phyloP scores from a whole-genome alignment of 73 alveolate genomes.

The Paramecium biaurelia region DNA sequence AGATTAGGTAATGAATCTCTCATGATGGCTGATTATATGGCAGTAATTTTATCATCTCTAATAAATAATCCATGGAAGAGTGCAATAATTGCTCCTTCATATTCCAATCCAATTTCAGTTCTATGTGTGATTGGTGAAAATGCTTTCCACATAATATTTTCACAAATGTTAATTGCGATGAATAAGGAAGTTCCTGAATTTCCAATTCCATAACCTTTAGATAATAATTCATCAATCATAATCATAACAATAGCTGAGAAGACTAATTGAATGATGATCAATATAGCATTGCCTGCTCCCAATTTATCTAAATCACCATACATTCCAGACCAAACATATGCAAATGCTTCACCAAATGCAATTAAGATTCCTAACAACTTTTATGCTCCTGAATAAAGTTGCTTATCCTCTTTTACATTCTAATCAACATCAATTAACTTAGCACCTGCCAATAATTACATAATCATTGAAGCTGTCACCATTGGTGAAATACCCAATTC shows the following conservation, averaged over 20 bases:
- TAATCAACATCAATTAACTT: slow-evolving; percentile 97
- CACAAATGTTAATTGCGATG: slow-evolving; percentile 99
- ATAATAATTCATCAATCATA: slow-evolving; percentile 90
- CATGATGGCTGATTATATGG: slow-evolving; percentile 92
- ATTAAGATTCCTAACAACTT: slow-evolving; percentile 68
- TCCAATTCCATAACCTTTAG: slow-evolving; percentile 99
- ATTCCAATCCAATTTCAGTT: slow-evolving; percentile 95
- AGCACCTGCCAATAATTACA: slow-evolving; percentile 99
- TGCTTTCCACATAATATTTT: slow-evolving; percentile 99
- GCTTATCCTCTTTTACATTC: slow-evolving; percentile 95
- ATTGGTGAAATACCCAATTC: slow-evolving; percentile 99
- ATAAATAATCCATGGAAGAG: slow-evolving; percentile 97
- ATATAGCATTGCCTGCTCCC: slow-evolving; percentile 96
- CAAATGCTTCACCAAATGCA: slow-evolving; percentile 97
- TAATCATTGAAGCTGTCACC: slow-evolving; percentile 98
- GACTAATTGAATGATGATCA: slow-evolving; percentile 94
- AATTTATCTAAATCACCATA: slow-evolving; percentile 94
- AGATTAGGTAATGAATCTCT: slow-evolving; percentile 97
- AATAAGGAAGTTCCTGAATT: slow-evolving; percentile 98
- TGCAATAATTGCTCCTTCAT: slow-evolving; percentile 99
- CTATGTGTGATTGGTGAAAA: slow-evolving; percentile 98
- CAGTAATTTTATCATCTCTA: slow-evolving; percentile 90
- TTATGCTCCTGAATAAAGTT: slow-evolving; percentile 96
- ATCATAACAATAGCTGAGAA: slow-evolving; percentile 98
- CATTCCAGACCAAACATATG: slow-evolving; percentile 99